Percentiles rank a stretch among this genome's conserved stretches.
phyloP scores from a whole-genome alignment of 129 eudicot species.

The Cynara cardunculus region DNA sequence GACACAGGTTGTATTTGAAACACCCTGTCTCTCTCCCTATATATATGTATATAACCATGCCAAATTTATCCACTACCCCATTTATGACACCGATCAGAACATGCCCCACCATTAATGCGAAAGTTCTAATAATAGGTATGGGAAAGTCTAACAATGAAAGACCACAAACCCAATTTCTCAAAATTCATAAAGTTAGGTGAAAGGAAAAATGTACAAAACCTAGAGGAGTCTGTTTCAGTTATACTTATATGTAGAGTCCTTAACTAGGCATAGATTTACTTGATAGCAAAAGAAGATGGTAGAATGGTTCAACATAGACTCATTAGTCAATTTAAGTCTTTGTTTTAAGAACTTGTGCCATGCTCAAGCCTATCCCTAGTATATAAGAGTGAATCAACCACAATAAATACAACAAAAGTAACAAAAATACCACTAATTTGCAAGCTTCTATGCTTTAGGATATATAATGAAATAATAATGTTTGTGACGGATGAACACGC shows the following conservation, averaged over 20 bases:
- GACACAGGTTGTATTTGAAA: too few species aligned
- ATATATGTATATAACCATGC: too few species aligned
- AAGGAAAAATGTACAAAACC: not conserved
- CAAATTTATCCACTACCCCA: too few species aligned
- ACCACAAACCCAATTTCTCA: not conserved
- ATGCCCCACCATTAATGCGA: not conserved
- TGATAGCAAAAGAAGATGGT: not conserved
- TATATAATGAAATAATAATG: not conserved
- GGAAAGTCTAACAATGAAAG: not conserved
- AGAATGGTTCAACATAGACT: not conserved
- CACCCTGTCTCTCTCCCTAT: too few species aligned
- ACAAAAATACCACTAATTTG: not conserved
- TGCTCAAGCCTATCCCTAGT: too few species aligned
- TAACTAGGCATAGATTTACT: not conserved
- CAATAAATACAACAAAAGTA: not conserved
- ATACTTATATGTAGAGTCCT: not conserved
- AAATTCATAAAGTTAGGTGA: too few species aligned
- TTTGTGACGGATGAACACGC: not conserved
- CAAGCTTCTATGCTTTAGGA: not conserved
- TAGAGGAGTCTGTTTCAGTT: not conserved
- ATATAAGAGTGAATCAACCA: too few species aligned
- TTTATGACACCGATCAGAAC: not conserved
- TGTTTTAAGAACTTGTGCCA: too few species aligned
- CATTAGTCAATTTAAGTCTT: too few species aligned
- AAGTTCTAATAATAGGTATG: too few species aligned